These are phyloP conservation scores for Yamadazyma aaseri DNA, from an alignment of 1,139 yeast genomes.

Conservation along the genomic window DNA sequence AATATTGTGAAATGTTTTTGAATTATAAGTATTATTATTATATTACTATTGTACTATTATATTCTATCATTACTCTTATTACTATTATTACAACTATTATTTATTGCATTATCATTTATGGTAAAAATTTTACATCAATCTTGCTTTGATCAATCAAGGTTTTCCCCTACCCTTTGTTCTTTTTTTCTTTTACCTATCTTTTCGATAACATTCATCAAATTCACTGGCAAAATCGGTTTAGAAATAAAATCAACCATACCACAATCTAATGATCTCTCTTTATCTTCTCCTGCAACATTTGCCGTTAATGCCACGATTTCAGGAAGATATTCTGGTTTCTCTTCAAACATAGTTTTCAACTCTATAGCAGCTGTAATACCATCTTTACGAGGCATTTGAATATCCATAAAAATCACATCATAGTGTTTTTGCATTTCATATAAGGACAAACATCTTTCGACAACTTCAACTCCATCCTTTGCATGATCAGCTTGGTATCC, in stretches of 20 bases:
- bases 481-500: conserved; percentile 58
- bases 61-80: too few species aligned
- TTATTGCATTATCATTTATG: too few species aligned
- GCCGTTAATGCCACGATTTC: conserved; percentile 55
- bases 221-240: conserved; percentile 54
- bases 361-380: conserved; percentile 49
- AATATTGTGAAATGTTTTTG: not conserved
- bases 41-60: too few species aligned
- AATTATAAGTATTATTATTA: too few species aligned
- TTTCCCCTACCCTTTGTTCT: conserved; percentile 1
- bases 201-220: conserved; percentile 33
- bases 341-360: conserved; percentile 23
- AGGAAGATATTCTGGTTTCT: conserved; percentile 32
- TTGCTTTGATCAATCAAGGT: too few species aligned
- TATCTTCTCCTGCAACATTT: conserved; percentile 57
- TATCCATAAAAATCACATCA: conserved; percentile 54
- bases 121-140: too few species aligned
- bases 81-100: too few species aligned
- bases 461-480: conserved; percentile 52
- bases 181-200: conserved; percentile 11
- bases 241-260: conserved; percentile 59
- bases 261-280: conserved; percentile 44
- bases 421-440: conserved; percentile 35
- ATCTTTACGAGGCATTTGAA: conserved; percentile 56
- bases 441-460: conserved; percentile 34